These are phyloP conservation scores for Macadamia tetraphylla DNA, from an alignment of 164 flowering plant genomes.

Conservation along the genomic window DNA sequence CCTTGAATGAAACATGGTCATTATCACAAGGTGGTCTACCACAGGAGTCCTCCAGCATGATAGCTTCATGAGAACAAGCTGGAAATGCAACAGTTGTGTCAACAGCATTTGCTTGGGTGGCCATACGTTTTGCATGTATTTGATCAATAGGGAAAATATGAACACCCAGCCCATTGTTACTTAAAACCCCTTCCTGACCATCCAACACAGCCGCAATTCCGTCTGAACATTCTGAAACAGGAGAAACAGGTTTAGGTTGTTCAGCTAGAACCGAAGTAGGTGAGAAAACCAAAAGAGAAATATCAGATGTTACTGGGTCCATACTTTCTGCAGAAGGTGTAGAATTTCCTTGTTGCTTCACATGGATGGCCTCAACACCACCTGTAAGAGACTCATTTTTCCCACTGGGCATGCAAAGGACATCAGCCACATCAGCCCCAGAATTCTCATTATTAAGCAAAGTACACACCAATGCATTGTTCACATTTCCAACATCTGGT, in stretches of 20 bases:
- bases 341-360: conserved; percentile 18
- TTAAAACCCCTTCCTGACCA: conserved; percentile 10
- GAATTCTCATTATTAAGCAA: conserved; percentile 11
- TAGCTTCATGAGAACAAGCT: neutral
- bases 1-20: conserved; percentile 11
- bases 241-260: conserved; percentile 16
- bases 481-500: conserved; percentile 18
- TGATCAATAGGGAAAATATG: conserved; percentile 2
- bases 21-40: conserved; percentile 6
- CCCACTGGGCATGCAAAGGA: conserved; percentile 15
- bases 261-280: conserved; percentile 20
- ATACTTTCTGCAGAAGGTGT: conserved; percentile 10
- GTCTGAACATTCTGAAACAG: conserved; percentile 15
- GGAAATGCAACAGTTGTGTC: conserved; percentile 15
- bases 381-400: conserved; percentile 20
- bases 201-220: conserved; percentile 12
- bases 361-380: conserved; percentile 17
- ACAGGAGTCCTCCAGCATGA: conserved; percentile 14
- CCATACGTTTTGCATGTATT: conserved; percentile 5
- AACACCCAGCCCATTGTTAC: conserved; percentile 6
- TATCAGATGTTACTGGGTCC: conserved; percentile 14
- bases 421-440: conserved; percentile 13
- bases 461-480: conserved; percentile 14
- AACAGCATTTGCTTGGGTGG: conserved; percentile 8
- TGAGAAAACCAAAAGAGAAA: conserved; percentile 11